Base-by-base conservation (phyloP, 1,284 basidiomycete species). In the Irpex sp. region DNA sequence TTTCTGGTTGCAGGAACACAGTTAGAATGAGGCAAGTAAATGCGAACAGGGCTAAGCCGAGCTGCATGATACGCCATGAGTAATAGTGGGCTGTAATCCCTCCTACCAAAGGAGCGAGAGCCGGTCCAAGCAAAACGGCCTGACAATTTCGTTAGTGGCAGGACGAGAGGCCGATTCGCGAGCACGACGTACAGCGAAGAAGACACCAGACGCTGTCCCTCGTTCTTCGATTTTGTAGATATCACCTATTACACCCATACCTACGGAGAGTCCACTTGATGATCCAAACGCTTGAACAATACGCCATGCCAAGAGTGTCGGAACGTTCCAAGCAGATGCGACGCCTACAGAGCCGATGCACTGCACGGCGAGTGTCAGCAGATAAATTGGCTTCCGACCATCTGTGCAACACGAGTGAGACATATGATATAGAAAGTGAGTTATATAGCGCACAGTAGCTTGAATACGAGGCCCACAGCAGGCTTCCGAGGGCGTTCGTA, bases 11-110 rank as follows among this genome's bases (percentile, higher is more conserved):
- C 64, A 83, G 81, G 17, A 83, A 62, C 4, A 75, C 69, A 46
- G 87, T 77, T 6, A 82, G 68, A 0, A 81, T 17, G 49, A 86
- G 77, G 1, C 80, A 77, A 0, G 81, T 54, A 0, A 81, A 64
- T 0, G 81, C 81, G 36, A 78, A 72, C 0, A 78, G 69, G 1
- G 81, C 83, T 1, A 90, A 65, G 0, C 74, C 66, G 19, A 74
- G 71, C 71, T 93, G 90, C 72, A 89, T 84, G 1, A 81, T 70
- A 3, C 89, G 81, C 91, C 91, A 93, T 0, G 88, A 87, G 43
- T 77, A 78, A 66, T 86, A 86, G 58, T 83, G 73, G 0, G 85
- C 77, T 0, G 78, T 72, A 31, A 77, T 46, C 53, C 83, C 84
- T 77, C 73, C 74, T 0, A 66, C 56, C 5, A 73, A 57, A 0